Conservation (phyloP, 441 rosid species). For the Hypseocharis bilobata region DNA sequence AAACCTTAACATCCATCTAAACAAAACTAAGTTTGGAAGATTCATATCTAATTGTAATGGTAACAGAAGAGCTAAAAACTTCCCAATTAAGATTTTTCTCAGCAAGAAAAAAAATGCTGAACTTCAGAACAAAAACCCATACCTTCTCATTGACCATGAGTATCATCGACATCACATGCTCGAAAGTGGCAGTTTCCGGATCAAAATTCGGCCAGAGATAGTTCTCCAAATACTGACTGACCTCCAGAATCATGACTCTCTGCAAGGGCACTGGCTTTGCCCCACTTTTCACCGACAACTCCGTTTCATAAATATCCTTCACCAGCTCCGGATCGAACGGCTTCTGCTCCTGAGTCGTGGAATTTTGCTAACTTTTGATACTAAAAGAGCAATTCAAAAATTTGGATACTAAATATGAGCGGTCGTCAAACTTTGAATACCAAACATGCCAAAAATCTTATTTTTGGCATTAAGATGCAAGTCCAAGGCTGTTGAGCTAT, state of each 20-base stretch:
- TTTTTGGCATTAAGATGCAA: too few species aligned
- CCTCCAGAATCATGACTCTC: conserved; percentile 91
- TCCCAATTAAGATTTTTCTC: not conserved
- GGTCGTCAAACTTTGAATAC: too few species aligned
- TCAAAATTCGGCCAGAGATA: conserved; percentile 91
- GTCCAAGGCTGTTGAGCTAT: too few species aligned
- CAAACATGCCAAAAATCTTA: too few species aligned
- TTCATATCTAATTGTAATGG: not conserved
- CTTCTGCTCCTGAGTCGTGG: conserved; percentile 29
- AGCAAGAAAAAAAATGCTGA: not conserved
- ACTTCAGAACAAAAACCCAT: not conserved
- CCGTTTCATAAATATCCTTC: conserved; percentile 69
- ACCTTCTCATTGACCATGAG: conserved; percentile 98
- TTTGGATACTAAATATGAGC: too few species aligned
- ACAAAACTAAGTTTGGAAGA: not conserved
- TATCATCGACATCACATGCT: conserved; percentile 96
- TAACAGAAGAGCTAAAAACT: not conserved
- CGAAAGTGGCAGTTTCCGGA: conserved; percentile 62
- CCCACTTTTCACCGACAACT: conserved; percentile 61
- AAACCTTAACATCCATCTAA: not conserved
- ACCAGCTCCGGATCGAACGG: conserved; percentile 70
- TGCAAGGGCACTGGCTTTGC: conserved; percentile 83
- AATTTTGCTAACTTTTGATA: too few species aligned
- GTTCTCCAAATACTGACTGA: conserved; percentile 92
- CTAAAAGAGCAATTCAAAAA: too few species aligned